Evolutionary conservation across 306 rosid genomes (phyloP), one percentile per base, ranked within the genome.

Genomic region (Dalbergia oliveri): DNA sequence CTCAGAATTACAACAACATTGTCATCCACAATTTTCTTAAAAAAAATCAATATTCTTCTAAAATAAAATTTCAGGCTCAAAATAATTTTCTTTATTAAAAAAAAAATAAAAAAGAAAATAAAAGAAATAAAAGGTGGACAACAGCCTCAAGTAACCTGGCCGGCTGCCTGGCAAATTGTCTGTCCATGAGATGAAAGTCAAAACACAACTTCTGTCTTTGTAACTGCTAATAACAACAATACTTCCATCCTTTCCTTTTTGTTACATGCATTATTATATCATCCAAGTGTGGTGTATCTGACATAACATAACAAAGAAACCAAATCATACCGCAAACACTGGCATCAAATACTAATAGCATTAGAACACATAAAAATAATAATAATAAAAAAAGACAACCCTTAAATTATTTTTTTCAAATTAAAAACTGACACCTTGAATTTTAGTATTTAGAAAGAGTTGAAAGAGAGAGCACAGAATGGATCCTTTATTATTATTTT

Each of bases 401-500:
- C 37, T 18, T 19, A 5, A 67, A 19, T 45, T 6, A 6, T 26
- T 69, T 14, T 50, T 15, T 23, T 15, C 1, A 43, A 0, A 72
- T 16, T 11, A 3, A 56, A 72, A 58, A 39, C 49, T 33, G 13
- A 4, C 44, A 58, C 6, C 37, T 50, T 64, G 75, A 64, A 70
- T 51, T 35, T 45, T 44, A 47, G 60, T 35, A 15, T 13, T 4
- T 21, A 67, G 18, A 35, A 13, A 54, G 8, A 11, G 31, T 37
- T 37, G 41, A 26, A 11, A 67, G 74, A 81, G 71, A 69, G 34
- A n/a, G 75, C 68, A 14, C 18, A 81, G 60, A 77, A 86, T 72
- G 86, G 92, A 79, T 79, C 82, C 82, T 37, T 11, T 5, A 13
- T 54, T 54, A 54, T 44, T 54, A 71, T 72, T 79, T 62, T 63